Evolutionary conservation across 352 stramenopile genomes (phyloP).

Genomic region (Thalassiosira ordinaria): DNA sequence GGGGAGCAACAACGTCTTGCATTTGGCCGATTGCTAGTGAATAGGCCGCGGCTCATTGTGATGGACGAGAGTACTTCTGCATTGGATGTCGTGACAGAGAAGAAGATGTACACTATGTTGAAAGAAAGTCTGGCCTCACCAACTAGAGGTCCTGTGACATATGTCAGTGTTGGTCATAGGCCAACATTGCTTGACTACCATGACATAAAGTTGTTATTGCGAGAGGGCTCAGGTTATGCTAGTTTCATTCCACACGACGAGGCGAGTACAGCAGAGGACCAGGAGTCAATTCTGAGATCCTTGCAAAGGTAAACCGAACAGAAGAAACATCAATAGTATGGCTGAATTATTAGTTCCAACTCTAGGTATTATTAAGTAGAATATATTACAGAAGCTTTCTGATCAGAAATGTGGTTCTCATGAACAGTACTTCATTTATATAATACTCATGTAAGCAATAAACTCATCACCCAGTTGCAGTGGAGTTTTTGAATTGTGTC

Average conservation of each 20-base stretch:
- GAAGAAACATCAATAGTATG: no score
- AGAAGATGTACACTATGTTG: conserved; percentile 85
- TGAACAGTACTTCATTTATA: no score
- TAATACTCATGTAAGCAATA: no score
- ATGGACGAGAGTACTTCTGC: conserved; percentile 87
- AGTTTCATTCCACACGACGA: conserved; percentile 30
- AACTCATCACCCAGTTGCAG: no score
- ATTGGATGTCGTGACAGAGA: conserved; percentile 85
- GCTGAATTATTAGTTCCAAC: no score
- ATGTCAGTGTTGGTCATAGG: conserved; percentile 72
- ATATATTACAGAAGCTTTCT: no score
- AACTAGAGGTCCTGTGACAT: conserved; percentile 32
- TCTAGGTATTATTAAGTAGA: no score
- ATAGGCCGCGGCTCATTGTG: conserved; percentile 85
- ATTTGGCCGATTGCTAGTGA: conserved; percentile 87
- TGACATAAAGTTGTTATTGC: conserved; percentile 43
- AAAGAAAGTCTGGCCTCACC: conserved; percentile 8
- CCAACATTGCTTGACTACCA: conserved; percentile 68
- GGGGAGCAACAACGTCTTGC: conserved; percentile 89
- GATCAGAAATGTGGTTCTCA: no score
- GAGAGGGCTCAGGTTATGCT: conserved; percentile 8
- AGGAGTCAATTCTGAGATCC: conserved; percentile 10
- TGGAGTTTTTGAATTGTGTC: no score
- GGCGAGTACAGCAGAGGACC: neutral
- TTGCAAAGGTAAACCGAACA: neutral